phyloP scores from a whole-genome alignment of 305 asterid species.

The Salvia sclarea region DNA sequence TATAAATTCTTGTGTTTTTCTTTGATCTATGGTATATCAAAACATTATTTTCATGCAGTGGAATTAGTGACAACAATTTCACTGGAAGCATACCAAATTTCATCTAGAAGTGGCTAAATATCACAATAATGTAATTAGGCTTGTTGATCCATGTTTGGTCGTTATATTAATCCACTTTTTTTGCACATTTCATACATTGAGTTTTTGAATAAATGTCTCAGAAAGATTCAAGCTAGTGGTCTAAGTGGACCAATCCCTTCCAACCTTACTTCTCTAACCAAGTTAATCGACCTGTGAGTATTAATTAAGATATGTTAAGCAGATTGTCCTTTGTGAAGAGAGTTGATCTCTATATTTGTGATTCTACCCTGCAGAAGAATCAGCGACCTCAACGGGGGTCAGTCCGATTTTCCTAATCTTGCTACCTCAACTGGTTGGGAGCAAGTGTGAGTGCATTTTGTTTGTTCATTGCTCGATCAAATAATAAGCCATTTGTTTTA shows the following conservation, averaged over 20 bases:
- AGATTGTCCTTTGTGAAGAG: background rate
- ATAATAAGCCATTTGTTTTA: background rate
- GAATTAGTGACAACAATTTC: constrained; percentile 59
- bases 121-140: constrained; percentile 49
- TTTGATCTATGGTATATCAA: too few species aligned
- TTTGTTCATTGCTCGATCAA: background rate
- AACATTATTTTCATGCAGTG: constrained; percentile 40
- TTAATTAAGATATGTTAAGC: background rate
- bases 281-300: constrained; percentile 61
- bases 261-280: constrained; percentile 49
- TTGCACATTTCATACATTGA: background rate
- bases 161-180: too few species aligned
- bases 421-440: constrained; percentile 23
- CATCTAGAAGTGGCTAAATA: constrained; percentile 54
- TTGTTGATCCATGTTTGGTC: background rate
- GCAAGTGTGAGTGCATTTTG: constrained; percentile 53
- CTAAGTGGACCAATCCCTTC: constrained; percentile 65
- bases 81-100: constrained; percentile 59
- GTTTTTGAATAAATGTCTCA: constrained; percentile 30
- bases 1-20: background rate
- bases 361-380: constrained; percentile 56
- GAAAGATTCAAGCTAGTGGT: constrained; percentile 67
- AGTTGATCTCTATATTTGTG: background rate
- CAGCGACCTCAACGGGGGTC: constrained; percentile 58
- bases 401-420: constrained; percentile 51